These are phyloP conservation scores for Escovopsis sp. DNA, from an alignment of 2,329 filamentous ascomycete genomes.

Conservation along the genomic window DNA sequence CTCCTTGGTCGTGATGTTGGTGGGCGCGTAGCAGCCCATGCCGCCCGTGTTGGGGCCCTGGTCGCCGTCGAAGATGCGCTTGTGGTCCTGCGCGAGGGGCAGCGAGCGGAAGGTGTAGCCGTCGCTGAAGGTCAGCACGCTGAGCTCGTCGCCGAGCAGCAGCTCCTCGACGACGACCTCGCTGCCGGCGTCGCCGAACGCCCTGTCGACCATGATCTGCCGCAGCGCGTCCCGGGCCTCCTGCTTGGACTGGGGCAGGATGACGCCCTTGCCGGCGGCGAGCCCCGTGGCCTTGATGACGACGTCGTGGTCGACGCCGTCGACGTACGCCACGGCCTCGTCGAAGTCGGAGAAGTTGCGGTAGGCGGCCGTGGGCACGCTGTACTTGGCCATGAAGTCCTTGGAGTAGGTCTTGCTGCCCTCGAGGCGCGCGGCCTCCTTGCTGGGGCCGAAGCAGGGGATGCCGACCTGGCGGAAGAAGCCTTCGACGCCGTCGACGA, in stretches of 20 bases:
- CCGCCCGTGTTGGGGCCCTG: conserved; percentile 87
- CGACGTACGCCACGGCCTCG: conserved; percentile 57
- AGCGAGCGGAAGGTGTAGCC: conserved; percentile 71
- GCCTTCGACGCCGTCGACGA: conserved; percentile 78
- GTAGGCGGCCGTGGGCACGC: conserved; percentile 82
- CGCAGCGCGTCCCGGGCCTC: conserved; percentile 71
- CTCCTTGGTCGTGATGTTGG: conserved; percentile 58
- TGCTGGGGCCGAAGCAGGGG: conserved; percentile 70
- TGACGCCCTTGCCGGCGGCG: conserved; percentile 89
- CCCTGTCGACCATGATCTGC: conserved; percentile 78
- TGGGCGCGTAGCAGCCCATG: conserved; percentile 96
- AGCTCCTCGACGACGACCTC: conserved; percentile 95
- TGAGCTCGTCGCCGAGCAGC: conserved; percentile 79
- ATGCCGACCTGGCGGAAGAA: conserved; percentile 65
- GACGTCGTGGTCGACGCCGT: conserved; percentile 52
- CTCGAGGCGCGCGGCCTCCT: conserved; percentile 76
- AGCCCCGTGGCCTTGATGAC: conserved; percentile 92
- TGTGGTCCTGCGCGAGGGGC: conserved; percentile 91
- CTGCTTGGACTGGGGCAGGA: conserved; percentile 66
- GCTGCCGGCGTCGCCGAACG: conserved; percentile 74
- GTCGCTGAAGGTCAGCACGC: conserved; percentile 82
- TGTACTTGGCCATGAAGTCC: conserved; percentile 87
- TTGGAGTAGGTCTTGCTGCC: conserved; percentile 96
- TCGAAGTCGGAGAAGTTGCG: conserved; percentile 73
- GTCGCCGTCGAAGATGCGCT: conserved; percentile 83